These are phyloP conservation scores for Rhodocollybia butyracea DNA, from an alignment of 768 basidiomycete species.

Conservation along the genomic window DNA sequence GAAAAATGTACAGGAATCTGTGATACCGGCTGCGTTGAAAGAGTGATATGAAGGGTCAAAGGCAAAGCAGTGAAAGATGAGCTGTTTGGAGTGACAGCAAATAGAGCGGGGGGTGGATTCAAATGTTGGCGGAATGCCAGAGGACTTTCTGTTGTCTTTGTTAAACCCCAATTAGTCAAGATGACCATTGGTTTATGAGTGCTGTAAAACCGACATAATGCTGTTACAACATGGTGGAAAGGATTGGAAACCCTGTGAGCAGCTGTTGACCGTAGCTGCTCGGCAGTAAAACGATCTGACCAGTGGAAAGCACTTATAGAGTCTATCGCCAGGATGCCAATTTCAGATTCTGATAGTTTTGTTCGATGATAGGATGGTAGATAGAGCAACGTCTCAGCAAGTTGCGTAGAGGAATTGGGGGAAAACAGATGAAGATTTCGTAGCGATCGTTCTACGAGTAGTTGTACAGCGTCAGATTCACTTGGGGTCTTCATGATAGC, in stretches of 20 bases:
- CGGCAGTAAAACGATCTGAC: constrained; percentile 64
- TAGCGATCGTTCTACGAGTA: constrained; percentile 38
- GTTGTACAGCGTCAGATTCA: constrained; percentile 20
- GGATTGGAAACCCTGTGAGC: constrained; percentile 22
- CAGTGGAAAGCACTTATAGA: constrained; percentile 78
- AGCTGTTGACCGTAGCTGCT: constrained; percentile 39
- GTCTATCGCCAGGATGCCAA: constrained; percentile 71
- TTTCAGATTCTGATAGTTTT: constrained; percentile 47
- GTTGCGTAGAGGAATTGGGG: constrained; percentile 62
- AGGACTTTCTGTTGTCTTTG: constrained; percentile 11
- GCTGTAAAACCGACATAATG: constrained; percentile 45
- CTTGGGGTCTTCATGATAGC: constrained; percentile 16
- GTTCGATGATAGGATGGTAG: constrained; percentile 52
- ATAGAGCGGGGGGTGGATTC: constrained; percentile 35
- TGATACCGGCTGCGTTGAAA: constrained; percentile 9
- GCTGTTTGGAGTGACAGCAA: neutral
- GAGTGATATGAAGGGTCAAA: constrained; percentile 21
- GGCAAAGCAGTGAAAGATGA: constrained; percentile 10
- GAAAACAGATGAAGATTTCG: constrained; percentile 63
- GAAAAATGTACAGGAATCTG: constrained; percentile 8
- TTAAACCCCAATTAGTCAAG: constrained; percentile 64
- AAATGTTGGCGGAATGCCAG: constrained; percentile 51
- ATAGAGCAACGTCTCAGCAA: constrained; percentile 62
- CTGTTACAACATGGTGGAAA: constrained; percentile 43
- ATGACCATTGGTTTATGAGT: constrained; percentile 49